Evolutionary conservation across 345 rosid species (phyloP), one percentile per base, ranked within the genome.

Genomic region (Gynandropsis gynandra): DNA sequence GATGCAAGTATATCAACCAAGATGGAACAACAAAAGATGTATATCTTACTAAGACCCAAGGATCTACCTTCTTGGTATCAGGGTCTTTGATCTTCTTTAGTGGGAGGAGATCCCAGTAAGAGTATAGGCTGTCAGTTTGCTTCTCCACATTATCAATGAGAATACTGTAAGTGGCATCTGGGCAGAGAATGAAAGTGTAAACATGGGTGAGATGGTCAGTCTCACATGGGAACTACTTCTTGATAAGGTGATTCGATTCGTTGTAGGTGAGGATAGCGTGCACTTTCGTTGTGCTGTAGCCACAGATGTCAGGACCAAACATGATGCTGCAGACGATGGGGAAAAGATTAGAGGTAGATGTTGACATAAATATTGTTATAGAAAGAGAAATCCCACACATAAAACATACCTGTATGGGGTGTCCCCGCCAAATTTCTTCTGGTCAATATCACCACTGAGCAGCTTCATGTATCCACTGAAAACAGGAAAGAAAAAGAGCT

Each of bases 201-300:
- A n/a, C n/a, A 68, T 85, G 95, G 52, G 80, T 69, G 49, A 85
- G 85, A 65, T 85, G 95, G 71, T 85, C 95, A 50, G 95, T 85
- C 69, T 85, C 95, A 51, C 95, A 85, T 35, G 95, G 83, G 42
- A 85, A 87, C 7, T 85, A 90, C 83, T 85, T 80, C 78, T 85
- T 85, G 66, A 82, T 76, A 73, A 85, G 61, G 67, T 80, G 76
- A 76, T 85, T 85, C 31, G 78, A 35, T 9, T n/a, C n/a, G n/a
- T n/a, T n/a, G n/a, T n/a, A n/a, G n/a, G n/a, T n/a, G n/a, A n/a
- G n/a, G n/a, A n/a, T n/a, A n/a, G n/a, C n/a, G n/a, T n/a, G n/a
- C n/a, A n/a, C n/a, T n/a, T n/a, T n/a, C n/a, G n/a, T n/a, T n/a
- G n/a, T n/a, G n/a, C n/a, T n/a, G n/a, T n/a, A n/a, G n/a, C n/a